Evolutionary conservation across 108 stramenopile species (phyloP).

Genomic region (Hondaea fermentalgiana): DNA sequence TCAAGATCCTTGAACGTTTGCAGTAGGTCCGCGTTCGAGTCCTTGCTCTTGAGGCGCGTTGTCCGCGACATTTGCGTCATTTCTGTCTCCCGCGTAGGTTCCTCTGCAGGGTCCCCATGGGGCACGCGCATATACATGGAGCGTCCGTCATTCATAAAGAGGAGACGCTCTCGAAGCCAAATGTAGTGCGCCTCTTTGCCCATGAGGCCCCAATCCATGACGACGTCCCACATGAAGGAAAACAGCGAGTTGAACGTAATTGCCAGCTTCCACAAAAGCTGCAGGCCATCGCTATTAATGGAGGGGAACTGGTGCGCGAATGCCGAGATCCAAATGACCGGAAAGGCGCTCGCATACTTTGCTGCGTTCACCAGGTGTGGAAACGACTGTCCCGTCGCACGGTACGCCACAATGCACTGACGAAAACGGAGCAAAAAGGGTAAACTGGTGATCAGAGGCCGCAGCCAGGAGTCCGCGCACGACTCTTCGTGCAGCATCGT

Average conservation of each 20-base stretch:
- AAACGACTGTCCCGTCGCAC: neutral
- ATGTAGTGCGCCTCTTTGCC: neutral
- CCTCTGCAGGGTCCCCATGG: neutral
- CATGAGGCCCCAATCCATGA: neutral
- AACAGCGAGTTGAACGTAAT: conserved; percentile 1
- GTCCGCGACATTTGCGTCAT: too few relatives aligned
- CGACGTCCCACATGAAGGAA: conserved; percentile 9
- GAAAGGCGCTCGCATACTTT: neutral
- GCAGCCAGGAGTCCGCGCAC: neutral
- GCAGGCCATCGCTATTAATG: neutral
- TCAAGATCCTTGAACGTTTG: too few relatives aligned
- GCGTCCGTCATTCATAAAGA: neutral
- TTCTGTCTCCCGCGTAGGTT: too few relatives aligned
- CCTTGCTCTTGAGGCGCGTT: too few relatives aligned
- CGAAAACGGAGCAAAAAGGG: neutral
- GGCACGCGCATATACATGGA: neutral
- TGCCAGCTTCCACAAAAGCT: neutral
- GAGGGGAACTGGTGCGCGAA: neutral
- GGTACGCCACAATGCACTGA: neutral
- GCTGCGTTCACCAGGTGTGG: neutral
- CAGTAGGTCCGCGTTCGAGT: too few relatives aligned
- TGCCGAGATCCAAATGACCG: conserved; percentile 4
- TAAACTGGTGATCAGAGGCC: neutral
- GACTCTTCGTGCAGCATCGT: neutral
- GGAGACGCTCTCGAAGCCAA: neutral